phyloP scores from a whole-genome alignment of 148 eudicot genomes.

The Cornus florida region DNA sequence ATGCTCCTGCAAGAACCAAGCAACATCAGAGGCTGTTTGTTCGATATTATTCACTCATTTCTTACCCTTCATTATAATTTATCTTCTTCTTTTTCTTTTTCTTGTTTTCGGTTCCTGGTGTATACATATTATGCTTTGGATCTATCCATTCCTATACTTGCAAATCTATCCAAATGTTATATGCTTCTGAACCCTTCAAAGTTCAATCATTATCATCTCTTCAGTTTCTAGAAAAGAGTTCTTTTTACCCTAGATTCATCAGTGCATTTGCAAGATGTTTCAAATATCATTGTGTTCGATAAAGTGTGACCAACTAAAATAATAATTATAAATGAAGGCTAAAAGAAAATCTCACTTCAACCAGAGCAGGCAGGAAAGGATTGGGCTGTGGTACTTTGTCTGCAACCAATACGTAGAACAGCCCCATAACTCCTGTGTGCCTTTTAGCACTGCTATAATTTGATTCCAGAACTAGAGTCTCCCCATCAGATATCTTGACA shows the following conservation, averaged over 20 bases:
- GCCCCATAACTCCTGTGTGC: slow-evolving; percentile 95
- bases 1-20: slow-evolving; percentile 24
- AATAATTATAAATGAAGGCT: too few species aligned
- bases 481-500: slow-evolving; percentile 57
- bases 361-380: slow-evolving; percentile 3
- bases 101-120: too few species aligned
- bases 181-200: too few species aligned
- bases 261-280: background rate
- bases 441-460: slow-evolving; percentile 57
- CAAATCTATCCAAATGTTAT: background rate
- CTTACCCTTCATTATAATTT: too few species aligned
- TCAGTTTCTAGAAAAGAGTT: too few species aligned
- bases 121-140: too few species aligned
- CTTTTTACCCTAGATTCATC: background rate
- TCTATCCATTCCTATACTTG: background rate
- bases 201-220: too few species aligned
- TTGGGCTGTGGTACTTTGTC: slow-evolving; percentile 34
- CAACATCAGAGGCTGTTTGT: background rate
- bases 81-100: too few species aligned
- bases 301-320: background rate
- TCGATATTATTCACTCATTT: too few species aligned
- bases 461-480: slow-evolving; percentile 63
- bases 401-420: slow-evolving; percentile 80
- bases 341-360: slow-evolving; percentile 17
- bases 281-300: too few species aligned